A percentile compares a stretch with the other conserved stretches of the same genome.
Conservation (phyloP, 108 stramenopile genomes). For the Schizochytrium sp. region DNA sequence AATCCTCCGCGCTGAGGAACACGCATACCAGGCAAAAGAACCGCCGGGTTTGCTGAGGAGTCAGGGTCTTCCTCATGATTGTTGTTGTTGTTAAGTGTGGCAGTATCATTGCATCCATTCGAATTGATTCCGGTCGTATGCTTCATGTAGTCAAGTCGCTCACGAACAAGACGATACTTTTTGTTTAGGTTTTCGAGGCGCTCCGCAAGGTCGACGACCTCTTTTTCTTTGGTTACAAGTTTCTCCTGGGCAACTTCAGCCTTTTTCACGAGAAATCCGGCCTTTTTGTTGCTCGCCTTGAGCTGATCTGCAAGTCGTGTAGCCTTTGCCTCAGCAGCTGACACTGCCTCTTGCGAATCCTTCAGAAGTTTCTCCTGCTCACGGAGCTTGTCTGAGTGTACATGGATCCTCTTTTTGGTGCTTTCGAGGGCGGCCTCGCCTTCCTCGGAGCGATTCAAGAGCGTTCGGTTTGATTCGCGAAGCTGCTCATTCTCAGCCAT, state of each 20-base stretch:
- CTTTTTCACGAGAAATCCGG: conserved; percentile 47
- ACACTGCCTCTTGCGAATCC: not conserved
- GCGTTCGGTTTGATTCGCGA: not conserved
- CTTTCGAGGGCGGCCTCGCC: conserved; percentile 49
- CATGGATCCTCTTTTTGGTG: not conserved
- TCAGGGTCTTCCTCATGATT: conserved; percentile 51
- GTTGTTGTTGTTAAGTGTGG: conserved; percentile 3
- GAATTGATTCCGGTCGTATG: not conserved
- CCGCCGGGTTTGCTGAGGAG: not conserved
- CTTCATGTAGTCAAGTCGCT: conserved; percentile 53
- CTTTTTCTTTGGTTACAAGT: conserved; percentile 35
- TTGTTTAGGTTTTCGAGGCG: conserved; percentile 18
- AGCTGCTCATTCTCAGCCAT: conserved; percentile 27
- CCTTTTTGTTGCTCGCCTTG: conserved; percentile 33
- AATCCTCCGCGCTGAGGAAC: not conserved
- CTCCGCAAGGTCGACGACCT: conserved; percentile 29
- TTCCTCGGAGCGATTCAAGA: conserved; percentile 8
- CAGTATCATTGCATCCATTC: conserved; percentile 4
- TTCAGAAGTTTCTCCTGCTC: conserved; percentile 23
- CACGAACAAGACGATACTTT: conserved; percentile 50
- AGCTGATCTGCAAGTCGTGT: conserved; percentile 31
- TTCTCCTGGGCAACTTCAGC: conserved; percentile 29
- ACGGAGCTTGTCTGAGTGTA: not conserved
- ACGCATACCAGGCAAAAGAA: not conserved
- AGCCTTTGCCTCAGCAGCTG: conserved; percentile 41